A percentile compares a stretch with the other conserved stretches of the same genome.
These are phyloP conservation scores for Ceratobasidium sp. DNA, from an alignment of 1,284 basidiomycete species.

Conservation along the genomic window DNA sequence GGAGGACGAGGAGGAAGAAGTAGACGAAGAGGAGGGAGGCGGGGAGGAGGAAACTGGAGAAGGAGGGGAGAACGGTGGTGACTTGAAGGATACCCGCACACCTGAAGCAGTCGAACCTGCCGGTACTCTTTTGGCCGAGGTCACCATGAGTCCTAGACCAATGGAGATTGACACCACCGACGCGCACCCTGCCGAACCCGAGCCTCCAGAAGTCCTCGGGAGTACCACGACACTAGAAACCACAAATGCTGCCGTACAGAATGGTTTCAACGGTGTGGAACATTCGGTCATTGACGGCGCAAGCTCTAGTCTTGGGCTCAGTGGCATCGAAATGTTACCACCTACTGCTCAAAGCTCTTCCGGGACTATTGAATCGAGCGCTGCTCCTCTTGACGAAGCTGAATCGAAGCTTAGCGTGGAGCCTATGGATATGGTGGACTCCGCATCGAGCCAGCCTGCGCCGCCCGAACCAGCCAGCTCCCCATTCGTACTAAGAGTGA, in stretches of 20 bases:
- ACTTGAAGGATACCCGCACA: neutral
- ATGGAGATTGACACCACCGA: constrained; percentile 6
- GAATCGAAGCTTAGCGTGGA: neutral
- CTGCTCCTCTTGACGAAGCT: neutral
- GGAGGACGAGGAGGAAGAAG: constrained; percentile 77
- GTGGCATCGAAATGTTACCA: neutral
- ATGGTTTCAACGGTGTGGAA: neutral
- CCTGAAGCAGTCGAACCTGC: neutral
- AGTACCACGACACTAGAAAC: neutral
- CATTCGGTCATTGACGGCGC: neutral
- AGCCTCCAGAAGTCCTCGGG: too few relatives aligned
- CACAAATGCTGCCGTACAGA: neutral
- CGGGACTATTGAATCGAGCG: neutral
- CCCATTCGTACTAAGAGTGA: too few relatives aligned
- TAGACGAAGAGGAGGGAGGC: constrained; percentile 72
- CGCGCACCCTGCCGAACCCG: too few relatives aligned
- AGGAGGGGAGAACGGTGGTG: too few relatives aligned
- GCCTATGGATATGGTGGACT: neutral
- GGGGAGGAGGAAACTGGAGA: constrained; percentile 64
- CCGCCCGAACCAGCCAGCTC: neutral
- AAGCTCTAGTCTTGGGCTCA: neutral
- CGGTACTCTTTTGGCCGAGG: neutral
- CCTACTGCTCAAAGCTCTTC: neutral
- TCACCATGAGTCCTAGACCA: neutral
- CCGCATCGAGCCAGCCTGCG: neutral